A percentile compares a stretch with the other conserved stretches of the same genome.
Evolutionary conservation across 331 rosid genomes (phyloP).

Genomic region (Acacia pycnantha): DNA sequence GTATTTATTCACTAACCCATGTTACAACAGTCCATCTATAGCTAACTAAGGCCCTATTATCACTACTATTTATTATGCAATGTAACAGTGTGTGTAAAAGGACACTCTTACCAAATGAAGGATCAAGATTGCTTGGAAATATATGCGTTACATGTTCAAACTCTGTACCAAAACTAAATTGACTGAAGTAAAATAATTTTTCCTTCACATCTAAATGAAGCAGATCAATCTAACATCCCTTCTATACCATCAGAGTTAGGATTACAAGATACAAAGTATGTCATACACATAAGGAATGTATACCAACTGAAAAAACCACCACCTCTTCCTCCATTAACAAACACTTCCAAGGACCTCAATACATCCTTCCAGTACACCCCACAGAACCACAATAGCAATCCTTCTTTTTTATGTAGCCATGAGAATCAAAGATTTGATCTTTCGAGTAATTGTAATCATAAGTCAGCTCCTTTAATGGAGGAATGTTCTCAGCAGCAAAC

Average conservation of each 20-base stretch:
- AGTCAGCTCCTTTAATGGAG: conserved; percentile 51
- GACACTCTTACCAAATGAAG: no score
- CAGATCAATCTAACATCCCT: background rate
- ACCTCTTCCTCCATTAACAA: background rate
- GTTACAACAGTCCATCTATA: no score
- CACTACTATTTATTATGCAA: no score
- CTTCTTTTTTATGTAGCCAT: conserved; percentile 65
- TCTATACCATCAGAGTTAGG: background rate
- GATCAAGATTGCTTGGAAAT: no score
- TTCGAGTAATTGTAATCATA: conserved; percentile 57
- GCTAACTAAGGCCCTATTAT: no score
- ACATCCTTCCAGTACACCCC: conserved; percentile 25
- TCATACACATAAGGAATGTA: background rate
- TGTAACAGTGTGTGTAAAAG: no score
- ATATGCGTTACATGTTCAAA: no score
- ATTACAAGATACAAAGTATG: background rate
- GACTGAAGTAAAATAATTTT: background rate
- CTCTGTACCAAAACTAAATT: background rate
- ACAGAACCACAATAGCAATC: conserved; percentile 59
- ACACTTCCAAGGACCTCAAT: conserved; percentile 32
- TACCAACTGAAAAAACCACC: background rate
- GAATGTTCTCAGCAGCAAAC: no score
- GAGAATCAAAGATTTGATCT: conserved; percentile 52
- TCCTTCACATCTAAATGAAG: background rate
- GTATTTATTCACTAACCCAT: no score